Base-by-base conservation (phyloP, 2,329 filamentous ascomycete genomes). In the Fusarium cyanostomum region DNA sequence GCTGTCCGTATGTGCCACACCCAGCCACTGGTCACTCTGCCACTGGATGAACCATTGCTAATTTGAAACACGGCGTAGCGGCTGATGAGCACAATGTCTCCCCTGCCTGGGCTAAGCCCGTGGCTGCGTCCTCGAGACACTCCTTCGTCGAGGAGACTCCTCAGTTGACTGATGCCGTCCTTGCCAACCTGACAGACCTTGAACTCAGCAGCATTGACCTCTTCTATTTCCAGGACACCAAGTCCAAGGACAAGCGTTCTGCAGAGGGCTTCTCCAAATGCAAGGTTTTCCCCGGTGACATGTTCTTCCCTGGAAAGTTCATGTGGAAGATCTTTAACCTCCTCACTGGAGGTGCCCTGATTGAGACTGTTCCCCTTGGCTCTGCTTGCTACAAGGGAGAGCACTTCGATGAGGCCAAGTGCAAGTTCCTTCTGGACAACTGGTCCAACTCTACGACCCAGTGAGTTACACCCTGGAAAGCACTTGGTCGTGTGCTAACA, bases 311-410 rank as follows among this genome's bases (percentile, higher is more conserved):
- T 3, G 44, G 46, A 11, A 52, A 62, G 16, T 10, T 61, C 10
- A 57, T 68, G n/a, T 77, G 74, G 74, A 71, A 71, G 48, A 56
- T 70, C 46, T 72, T 80, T 16, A 60, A 79, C 44, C 45, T 74
- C n/a, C 65, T 79, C 4, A 68, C 60, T 2, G 73, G 72, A 27
- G 74, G 72, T 15, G 68, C 69, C 4, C 64, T 78, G 18, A 72
- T 76, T 43, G 61, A 71, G 41, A 76, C 75, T 0, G 66, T 73
- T 6, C 76, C 75, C 0, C 58, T 75, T 4, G 75, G 72, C 4
- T 69, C 74, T 7, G 70, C 65, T 7, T 78, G 75, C 59, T 76
- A 76, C 56, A 56, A 68, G 16, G 72, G 62, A 30, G 39, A 62
- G 11, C 42, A 64, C 24, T 64, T 65, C 9, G 13, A 64, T 21